Evolutionary conservation across 805 yeast genomes (phyloP), one percentile per base, ranked within the genome.

Genomic region (Brettanomyces nanus): DNA sequence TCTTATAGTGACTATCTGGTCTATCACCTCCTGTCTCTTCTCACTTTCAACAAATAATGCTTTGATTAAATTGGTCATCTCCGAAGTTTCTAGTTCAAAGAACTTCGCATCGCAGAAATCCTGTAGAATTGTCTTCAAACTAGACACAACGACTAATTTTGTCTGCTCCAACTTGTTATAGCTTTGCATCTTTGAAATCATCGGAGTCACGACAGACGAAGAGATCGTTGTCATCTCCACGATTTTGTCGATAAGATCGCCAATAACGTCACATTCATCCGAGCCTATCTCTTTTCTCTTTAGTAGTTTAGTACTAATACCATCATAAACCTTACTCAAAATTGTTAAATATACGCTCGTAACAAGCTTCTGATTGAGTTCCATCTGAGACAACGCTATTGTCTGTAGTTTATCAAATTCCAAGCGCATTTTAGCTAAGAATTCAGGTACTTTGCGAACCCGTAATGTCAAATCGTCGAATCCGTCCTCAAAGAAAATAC

Each of bases 51-150:
- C 54, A 46, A 73, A 74, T 35, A 71, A 57, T 30, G 68, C 60
- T 39, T 62, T 48, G 4, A 74, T 55, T 38, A 73, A 48, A 9
- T 48, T 38, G 6, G 65, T 55, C 39, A 74, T 49, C 45, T 74
- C 80, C 10, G 57, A 54, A 1, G 78, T 72, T 19, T 62, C 60
- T 30, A 71, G 56, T 39, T 71, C 76, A 44, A 59, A 73, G 33
- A 70, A 63, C 27, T 65, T 71, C 4, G 77, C 79, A 44, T 70
- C 69, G 52, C 70, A 71, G 45, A 74, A 74, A 35, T 59, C 47
- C 14, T 63, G 70, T 57, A 73, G 60, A 31, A 73, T 74, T 30
- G 62, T 68, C 28, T 58, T 64, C 46, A 74, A 58, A 44, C 66
- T 72, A 7, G 47, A 45, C 3, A 45, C 43, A 31, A 62, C 36